Evolutionary conservation across 768 basidiomycete genomes (phyloP).

Genomic region (Pulveroboletus sp.): DNA sequence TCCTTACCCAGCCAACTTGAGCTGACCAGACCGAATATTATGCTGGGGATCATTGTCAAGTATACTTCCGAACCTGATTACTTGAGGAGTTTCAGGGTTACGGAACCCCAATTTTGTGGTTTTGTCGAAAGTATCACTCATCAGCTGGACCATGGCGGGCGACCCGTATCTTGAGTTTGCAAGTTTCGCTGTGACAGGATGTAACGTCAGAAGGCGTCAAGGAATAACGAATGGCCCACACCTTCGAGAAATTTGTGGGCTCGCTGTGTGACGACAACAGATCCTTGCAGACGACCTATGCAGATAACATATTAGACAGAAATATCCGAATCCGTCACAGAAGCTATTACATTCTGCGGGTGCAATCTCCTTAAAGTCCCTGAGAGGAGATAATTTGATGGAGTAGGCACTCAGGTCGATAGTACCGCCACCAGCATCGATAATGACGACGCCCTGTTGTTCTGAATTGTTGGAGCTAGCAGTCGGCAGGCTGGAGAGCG

Average conservation of each 20-base stretch:
- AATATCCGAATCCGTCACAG: background rate
- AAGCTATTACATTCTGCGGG: constrained; percentile 26
- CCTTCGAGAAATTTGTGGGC: constrained; percentile 28
- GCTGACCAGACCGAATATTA: no score
- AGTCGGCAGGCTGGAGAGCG: constrained; percentile 7
- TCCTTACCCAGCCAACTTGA: no score
- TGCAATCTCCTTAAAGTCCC: constrained; percentile 33
- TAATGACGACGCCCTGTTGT: constrained; percentile 34
- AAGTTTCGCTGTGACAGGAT: constrained; percentile 22
- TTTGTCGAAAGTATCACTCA: constrained; percentile 34
- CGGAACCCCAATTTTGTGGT: no score
- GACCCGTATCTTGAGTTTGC: constrained; percentile 26
- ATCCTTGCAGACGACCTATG: constrained; percentile 36
- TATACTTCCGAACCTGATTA: no score
- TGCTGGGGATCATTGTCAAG: no score
- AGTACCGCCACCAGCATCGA: constrained; percentile 43
- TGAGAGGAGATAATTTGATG: constrained; percentile 17
- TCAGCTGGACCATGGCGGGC: constrained; percentile 28
- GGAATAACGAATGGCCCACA: constrained; percentile 1
- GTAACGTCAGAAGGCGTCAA: background rate
- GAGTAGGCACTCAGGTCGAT: constrained; percentile 37
- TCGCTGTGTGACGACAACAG: constrained; percentile 32
- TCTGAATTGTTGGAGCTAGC: constrained; percentile 20
- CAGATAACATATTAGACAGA: background rate
- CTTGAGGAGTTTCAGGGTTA: no score